A percentile compares a stretch with the other conserved stretches of the same genome.
Conservation (phyloP, 2,329 filamentous ascomycete species). For the Gaeumannomyces sp. region DNA sequence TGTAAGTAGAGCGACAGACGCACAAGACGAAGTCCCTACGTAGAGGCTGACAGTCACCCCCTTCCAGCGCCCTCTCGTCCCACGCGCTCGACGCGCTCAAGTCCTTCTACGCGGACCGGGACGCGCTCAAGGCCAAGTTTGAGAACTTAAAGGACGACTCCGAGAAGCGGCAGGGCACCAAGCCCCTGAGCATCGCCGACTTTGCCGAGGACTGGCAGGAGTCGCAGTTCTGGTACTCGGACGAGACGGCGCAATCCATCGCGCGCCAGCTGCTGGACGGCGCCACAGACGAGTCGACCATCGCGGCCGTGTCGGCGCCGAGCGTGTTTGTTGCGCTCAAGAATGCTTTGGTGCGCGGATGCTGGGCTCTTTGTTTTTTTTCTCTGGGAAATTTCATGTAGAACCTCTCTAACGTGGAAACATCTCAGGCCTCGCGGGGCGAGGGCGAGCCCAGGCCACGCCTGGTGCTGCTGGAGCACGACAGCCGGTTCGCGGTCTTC, state of each 20-base stretch:
- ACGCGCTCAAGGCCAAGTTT: constrained; percentile 59
- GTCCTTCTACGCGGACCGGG: constrained; percentile 68
- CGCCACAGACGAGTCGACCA: constrained; percentile 47
- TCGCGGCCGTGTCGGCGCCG: constrained; percentile 68
- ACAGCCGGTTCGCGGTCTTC: constrained; percentile 67
- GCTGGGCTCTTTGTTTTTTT: neutral
- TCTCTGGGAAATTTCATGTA: neutral
- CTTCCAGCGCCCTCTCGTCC: constrained; percentile 55
- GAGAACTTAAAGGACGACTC: constrained; percentile 58
- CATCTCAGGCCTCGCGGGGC: constrained; percentile 7
- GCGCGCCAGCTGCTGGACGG: constrained; percentile 61
- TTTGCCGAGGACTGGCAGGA: constrained; percentile 81
- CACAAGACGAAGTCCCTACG: too few species aligned
- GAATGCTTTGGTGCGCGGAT: constrained; percentile 37
- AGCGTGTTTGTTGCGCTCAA: constrained; percentile 73
- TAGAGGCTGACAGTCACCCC: neutral
- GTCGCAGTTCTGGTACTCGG: constrained; percentile 78
- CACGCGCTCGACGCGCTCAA: constrained; percentile 63
- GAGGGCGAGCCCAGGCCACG: constrained; percentile 41
- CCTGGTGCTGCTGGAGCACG: constrained; percentile 65
- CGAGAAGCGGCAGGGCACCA: constrained; percentile 30
- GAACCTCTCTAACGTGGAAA: neutral
- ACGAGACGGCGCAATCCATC: constrained; percentile 60
- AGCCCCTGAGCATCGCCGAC: constrained; percentile 53
- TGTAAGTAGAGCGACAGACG: constrained; percentile 32